Evolutionary conservation across 305 asterid genomes (phyloP), one percentile per base, ranked within the genome.

Genomic region (Caryopteris hybrid): DNA sequence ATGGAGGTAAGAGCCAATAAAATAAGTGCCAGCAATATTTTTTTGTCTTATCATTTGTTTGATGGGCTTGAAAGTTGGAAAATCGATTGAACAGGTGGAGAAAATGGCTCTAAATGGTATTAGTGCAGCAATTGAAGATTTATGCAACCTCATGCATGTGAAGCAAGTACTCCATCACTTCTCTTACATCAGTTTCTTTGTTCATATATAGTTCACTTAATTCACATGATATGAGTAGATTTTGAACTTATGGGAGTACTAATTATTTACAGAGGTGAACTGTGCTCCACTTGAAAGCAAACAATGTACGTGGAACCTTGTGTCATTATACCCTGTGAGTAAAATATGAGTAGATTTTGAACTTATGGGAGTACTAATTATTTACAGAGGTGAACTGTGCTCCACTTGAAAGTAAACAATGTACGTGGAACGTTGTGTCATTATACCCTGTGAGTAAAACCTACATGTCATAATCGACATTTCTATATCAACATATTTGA

Each of bases 41-140:
- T 75, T 39, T 4, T 75, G 25, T 4, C 23, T 51, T 4, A 31
- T 36, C 22, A 53, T 71, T 27, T 58, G 36, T 16, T n/a, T 34
- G 50, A 39, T 39, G 45, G 56, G 29, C 59, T 39, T 42, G 46
- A 70, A 36, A 33, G 33, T 57, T 62, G 25, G 29, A 57, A 66
- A 57, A 3, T 3, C 65, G 71, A 53, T 58, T 69, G 57, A 17
- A 14, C 91, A 94, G 99, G 97, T 94, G 77, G 88, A 82, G 78
- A 89, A 84, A 79, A 94, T 94, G 98, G 84, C 87, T 56, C 70
- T 87, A 8, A 76, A 66, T 72, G 90, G 96, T 60, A 80, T 89
- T 63, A 85, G 74, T 54, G 74, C 83, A 39, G 99, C 99, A 29
- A 71, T 91, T 53, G 87, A 81, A 54, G 93, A 91, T 66, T 71